phyloP scores from a whole-genome alignment of 2,329 filamentous ascomycete genomes.

The Lachnellula cervina region DNA sequence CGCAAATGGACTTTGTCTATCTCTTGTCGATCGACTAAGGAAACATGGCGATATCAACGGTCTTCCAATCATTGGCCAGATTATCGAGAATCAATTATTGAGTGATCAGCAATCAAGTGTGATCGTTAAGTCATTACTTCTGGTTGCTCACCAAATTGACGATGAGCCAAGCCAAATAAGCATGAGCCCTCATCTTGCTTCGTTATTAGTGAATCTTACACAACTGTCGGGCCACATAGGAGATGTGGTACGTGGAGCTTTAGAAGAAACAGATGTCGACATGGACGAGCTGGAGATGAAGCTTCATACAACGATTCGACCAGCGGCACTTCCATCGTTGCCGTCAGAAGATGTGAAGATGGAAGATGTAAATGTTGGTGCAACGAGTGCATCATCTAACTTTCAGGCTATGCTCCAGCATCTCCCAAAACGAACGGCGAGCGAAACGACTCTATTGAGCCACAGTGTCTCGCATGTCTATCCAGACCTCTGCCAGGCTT shows the following conservation, averaged over 20 bases:
- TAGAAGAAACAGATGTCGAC: constrained; percentile 64
- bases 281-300: constrained; percentile 71
- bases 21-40: constrained; percentile 55
- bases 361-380: constrained; percentile 35
- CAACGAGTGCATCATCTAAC: constrained; percentile 28
- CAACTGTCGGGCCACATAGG: constrained; percentile 54
- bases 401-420: constrained; percentile 21
- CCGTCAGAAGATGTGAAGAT: constrained; percentile 49
- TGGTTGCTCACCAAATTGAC: constrained; percentile 54
- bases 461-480: constrained; percentile 49
- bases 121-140: constrained; percentile 60
- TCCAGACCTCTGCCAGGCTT: constrained; percentile 53
- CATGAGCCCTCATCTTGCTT: constrained; percentile 59
- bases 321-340: constrained; percentile 45
- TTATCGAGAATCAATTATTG: constrained; percentile 56
- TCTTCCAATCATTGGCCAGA: constrained; percentile 55
- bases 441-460: constrained; percentile 48
- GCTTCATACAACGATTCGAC: constrained; percentile 64
- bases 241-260: constrained; percentile 59
- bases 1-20: constrained; percentile 65
- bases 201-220: constrained; percentile 61
- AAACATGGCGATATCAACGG: constrained; percentile 55
- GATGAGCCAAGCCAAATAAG: constrained; percentile 51
- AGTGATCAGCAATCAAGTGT: constrained; percentile 59
- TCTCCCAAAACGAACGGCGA: constrained; percentile 32